Evolutionary conservation across 345 rosid species (phyloP).

Genomic region (Cardamine chenopodiifolia): DNA sequence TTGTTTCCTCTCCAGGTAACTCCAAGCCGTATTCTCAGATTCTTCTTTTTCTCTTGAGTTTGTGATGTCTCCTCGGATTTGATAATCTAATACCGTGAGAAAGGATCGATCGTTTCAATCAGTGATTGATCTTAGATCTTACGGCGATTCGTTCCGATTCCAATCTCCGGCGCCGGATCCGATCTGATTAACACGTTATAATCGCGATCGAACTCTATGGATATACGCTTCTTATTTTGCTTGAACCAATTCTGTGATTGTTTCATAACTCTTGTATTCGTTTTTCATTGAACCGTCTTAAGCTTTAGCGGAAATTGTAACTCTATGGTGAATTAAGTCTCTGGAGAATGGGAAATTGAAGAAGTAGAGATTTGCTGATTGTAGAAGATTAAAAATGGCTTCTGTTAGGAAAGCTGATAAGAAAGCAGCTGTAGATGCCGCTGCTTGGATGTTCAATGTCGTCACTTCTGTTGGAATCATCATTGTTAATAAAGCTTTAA

Average conservation of each 20-base stretch:
- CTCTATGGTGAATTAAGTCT: constrained; percentile 12
- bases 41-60: not conserved
- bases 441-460: constrained; percentile 98
- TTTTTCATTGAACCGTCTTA: not conserved
- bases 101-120: constrained; percentile 10
- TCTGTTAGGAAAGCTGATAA: constrained; percentile 68
- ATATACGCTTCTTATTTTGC: not conserved
- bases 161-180: constrained; percentile 29
- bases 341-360: constrained; percentile 38
- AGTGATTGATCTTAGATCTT: constrained; percentile 29
- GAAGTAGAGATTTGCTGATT: constrained; percentile 27
- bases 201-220: constrained; percentile 23
- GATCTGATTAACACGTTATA: constrained; percentile 14
- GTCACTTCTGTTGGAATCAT: constrained; percentile 98
- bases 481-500: constrained; percentile 91
- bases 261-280: not conserved
- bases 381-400: constrained; percentile 48
- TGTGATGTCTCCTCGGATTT: not conserved
- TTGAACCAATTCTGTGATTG: not conserved
- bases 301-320: constrained; percentile 2
- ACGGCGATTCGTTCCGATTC: not conserved
- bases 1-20: constrained; percentile 25
- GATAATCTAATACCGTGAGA: not conserved
- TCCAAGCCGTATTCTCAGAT: constrained; percentile 3
- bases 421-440: constrained; percentile 90